Percentiles rank a stretch among this genome's conserved stretches.
Evolutionary conservation across 2,329 filamentous ascomycete species (phyloP).

Genomic region (Phaeosphaeriaceae sp.): DNA sequence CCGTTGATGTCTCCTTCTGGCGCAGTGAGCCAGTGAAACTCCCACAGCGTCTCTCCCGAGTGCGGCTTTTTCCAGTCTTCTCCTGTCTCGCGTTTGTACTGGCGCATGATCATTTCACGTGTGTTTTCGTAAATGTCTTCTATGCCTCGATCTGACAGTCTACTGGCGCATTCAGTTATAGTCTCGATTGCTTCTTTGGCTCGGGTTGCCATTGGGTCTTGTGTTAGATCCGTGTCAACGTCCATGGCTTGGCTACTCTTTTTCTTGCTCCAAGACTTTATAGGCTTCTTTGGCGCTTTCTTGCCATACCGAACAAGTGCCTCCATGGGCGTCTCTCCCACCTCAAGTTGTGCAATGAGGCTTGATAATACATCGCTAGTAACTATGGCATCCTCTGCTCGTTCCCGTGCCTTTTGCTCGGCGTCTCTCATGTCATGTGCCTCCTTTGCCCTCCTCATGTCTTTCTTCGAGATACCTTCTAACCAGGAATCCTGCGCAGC

Average conservation of each 20-base stretch:
- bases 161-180: slow-evolving; percentile 89
- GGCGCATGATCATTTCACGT: slow-evolving; percentile 80
- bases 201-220: slow-evolving; percentile 72
- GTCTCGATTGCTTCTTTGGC: slow-evolving; percentile 77
- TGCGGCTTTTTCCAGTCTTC: slow-evolving; percentile 76
- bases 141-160: slow-evolving; percentile 80
- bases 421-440: slow-evolving; percentile 85
- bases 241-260: slow-evolving; percentile 68
- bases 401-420: slow-evolving; percentile 73
- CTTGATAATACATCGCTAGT: slow-evolving; percentile 75
- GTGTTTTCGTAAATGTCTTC: slow-evolving; percentile 92
- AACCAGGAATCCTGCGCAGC: slow-evolving; percentile 92
- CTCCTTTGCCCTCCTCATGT: slow-evolving; percentile 85
- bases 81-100: slow-evolving; percentile 84
- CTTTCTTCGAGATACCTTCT: slow-evolving; percentile 89
- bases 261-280: slow-evolving; percentile 55
- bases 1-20: slow-evolving; percentile 82
- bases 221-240: slow-evolving; percentile 63
- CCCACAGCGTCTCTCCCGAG: slow-evolving; percentile 67
- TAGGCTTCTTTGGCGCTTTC: slow-evolving; percentile 56
- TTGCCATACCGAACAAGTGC: slow-evolving; percentile 82
- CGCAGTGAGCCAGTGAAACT: slow-evolving; percentile 91
- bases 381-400: slow-evolving; percentile 75
- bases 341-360: slow-evolving; percentile 76
- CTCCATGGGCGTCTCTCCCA: slow-evolving; percentile 85